Evolutionary conservation across 176 grass and related monocot species (phyloP).

Genomic region (Pontederia paniculata): DNA sequence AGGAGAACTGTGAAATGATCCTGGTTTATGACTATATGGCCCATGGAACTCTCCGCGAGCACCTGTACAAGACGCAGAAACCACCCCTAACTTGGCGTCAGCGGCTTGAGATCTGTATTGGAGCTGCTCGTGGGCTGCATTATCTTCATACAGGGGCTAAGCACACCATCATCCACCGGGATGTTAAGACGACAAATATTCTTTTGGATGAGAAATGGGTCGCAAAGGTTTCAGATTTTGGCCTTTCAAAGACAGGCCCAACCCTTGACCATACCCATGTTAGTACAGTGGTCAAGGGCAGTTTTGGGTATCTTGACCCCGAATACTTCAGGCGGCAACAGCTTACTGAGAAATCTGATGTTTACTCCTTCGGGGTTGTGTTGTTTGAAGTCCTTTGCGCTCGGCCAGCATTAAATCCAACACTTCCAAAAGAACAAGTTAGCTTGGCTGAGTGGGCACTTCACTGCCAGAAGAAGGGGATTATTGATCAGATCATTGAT

Average conservation of each 20-base stretch:
- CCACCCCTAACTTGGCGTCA: conserved; percentile 49
- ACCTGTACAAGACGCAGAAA: conserved; percentile 44
- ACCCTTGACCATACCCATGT: conserved; percentile 45
- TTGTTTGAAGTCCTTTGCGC: conserved; percentile 59
- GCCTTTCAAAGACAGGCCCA: conserved; percentile 43
- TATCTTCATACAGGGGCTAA: conserved; percentile 66
- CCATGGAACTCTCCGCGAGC: conserved; percentile 40
- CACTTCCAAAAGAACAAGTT: conserved; percentile 48
- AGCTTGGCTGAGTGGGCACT: conserved; percentile 73
- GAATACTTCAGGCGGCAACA: conserved; percentile 57
- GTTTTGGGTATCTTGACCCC: conserved; percentile 61
- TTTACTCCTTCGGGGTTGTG: conserved; percentile 74
- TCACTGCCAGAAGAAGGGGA: conserved; percentile 44
- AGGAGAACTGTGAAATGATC: conserved; percentile 65
- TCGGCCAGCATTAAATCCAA: conserved; percentile 25
- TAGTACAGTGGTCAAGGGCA: conserved; percentile 70
- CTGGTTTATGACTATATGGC: conserved; percentile 73
- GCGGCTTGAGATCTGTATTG: conserved; percentile 66
- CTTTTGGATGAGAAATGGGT: conserved; percentile 59
- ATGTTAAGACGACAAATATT: conserved; percentile 73
- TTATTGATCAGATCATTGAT: conserved; percentile 50
- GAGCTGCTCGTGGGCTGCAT: conserved; percentile 45
- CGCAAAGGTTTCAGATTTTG: conserved; percentile 66
- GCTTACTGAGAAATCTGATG: conserved; percentile 70
- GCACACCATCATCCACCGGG: conserved; percentile 62